These are phyloP conservation scores for Camelina sativa DNA, from an alignment of 345 rosid genomes.

Conservation along the genomic window DNA sequence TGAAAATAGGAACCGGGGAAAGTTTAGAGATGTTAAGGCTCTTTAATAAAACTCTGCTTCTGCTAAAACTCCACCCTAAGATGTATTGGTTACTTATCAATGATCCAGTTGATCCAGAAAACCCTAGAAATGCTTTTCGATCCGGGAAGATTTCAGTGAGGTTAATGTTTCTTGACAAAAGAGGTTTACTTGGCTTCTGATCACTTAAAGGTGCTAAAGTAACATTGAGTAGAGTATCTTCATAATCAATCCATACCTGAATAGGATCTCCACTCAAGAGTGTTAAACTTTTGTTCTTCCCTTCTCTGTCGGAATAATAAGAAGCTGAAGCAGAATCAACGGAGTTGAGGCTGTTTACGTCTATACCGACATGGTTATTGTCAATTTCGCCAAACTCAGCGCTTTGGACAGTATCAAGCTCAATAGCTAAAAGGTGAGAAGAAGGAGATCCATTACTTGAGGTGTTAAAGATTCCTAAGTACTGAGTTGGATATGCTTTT, in stretches of 20 bases:
- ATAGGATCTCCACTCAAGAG: slow-evolving; percentile 53
- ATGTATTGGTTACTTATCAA: slow-evolving; percentile 51
- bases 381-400: slow-evolving; percentile 52
- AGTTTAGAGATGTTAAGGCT: slow-evolving; percentile 50
- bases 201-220: slow-evolving; percentile 47
- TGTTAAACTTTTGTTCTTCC: slow-evolving; percentile 37
- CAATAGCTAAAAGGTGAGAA: slow-evolving; percentile 61
- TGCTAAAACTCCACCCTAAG: slow-evolving; percentile 71
- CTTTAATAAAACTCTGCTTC: slow-evolving; percentile 47
- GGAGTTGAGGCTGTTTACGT: slow-evolving; percentile 51
- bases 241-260: slow-evolving; percentile 68
- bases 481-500: slow-evolving; percentile 33
- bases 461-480: slow-evolving; percentile 57
- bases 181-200: slow-evolving; percentile 51
- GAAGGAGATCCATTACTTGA: slow-evolving; percentile 37
- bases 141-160: slow-evolving; percentile 48
- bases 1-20: slow-evolving; percentile 49
- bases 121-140: slow-evolving; percentile 53
- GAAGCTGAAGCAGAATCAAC: slow-evolving; percentile 38
- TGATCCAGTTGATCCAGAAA: slow-evolving; percentile 59
- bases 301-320: slow-evolving; percentile 41
- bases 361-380: slow-evolving; percentile 67
- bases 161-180: slow-evolving; percentile 51
- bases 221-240: slow-evolving; percentile 47
- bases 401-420: slow-evolving; percentile 57